Percentiles rank a stretch among this genome's conserved stretches.
Conservation (phyloP, 257 asterid species). For the Gardenia jasminoides region DNA sequence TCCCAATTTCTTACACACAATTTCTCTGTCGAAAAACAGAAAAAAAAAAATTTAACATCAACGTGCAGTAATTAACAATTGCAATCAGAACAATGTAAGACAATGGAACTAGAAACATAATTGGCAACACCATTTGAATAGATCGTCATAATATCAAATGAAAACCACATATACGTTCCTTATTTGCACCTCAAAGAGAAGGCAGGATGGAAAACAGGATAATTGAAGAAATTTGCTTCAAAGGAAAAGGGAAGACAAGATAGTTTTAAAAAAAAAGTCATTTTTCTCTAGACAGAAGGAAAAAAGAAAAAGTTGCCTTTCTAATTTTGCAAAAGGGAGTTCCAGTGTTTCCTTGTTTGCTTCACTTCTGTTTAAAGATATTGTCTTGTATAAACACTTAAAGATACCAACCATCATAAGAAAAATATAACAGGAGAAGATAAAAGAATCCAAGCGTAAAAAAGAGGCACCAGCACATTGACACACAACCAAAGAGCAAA, state of each 20-base stretch:
- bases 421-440: neutral
- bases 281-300: neutral
- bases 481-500: neutral
- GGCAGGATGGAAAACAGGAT: neutral
- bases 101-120: neutral
- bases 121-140: neutral
- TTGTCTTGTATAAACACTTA: neutral
- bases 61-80: neutral
- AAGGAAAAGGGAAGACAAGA: neutral
- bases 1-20: constrained; percentile 62
- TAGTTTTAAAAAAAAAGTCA: neutral
- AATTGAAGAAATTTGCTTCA: neutral
- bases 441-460: neutral
- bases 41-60: neutral
- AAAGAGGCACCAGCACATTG: neutral
- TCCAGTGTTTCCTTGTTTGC: neutral
- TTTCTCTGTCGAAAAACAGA: constrained; percentile 58
- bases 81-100: neutral
- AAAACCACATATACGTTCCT: neutral
- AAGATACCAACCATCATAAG: neutral
- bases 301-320: neutral
- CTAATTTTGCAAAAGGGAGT: neutral
- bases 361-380: neutral
- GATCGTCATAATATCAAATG: neutral
- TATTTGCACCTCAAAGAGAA: neutral